Conservation (phyloP, 352 stramenopile genomes). For the Pythium aphanidermatum region DNA sequence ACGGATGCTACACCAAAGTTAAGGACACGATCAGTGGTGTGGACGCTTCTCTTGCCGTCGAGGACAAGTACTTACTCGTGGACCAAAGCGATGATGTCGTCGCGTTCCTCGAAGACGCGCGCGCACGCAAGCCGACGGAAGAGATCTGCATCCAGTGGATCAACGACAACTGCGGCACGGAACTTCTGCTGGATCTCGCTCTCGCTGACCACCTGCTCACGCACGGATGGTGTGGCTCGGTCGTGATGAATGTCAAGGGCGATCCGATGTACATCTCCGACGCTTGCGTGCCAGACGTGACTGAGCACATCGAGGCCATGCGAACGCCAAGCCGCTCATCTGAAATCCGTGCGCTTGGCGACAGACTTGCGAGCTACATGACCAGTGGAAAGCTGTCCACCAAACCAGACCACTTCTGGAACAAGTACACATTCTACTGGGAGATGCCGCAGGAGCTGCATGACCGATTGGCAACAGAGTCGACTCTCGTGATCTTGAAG, state of each 20-base stretch:
- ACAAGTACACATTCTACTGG: conserved; percentile 70
- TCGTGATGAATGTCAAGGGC: conserved; percentile 70
- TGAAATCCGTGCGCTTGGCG: conserved; percentile 42
- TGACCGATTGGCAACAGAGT: conserved; percentile 21
- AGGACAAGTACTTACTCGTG: conserved; percentile 55
- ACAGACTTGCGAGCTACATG: conserved; percentile 33
- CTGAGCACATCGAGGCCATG: conserved; percentile 59
- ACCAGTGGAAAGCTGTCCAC: conserved; percentile 19
- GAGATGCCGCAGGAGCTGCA: conserved; percentile 41
- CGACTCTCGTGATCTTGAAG: conserved; percentile 93
- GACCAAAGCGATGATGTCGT: conserved; percentile 52
- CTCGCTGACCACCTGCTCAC: conserved; percentile 57
- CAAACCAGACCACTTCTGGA: conserved; percentile 45
- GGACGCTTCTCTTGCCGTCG: conserved; percentile 39
- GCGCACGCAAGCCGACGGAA: not conserved
- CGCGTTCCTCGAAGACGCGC: conserved; percentile 24
- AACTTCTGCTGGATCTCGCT: conserved; percentile 62
- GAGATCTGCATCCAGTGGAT: conserved; percentile 45
- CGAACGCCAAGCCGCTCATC: conserved; percentile 20
- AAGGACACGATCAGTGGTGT: conserved; percentile 61
- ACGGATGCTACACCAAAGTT: conserved; percentile 69
- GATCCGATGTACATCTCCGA: conserved; percentile 82
- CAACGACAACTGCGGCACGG: conserved; percentile 77
- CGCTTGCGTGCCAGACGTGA: conserved; percentile 47
- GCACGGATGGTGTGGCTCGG: conserved; percentile 36